Evolutionary conservation across 768 basidiomycete species (phyloP).

Genomic region (Leccinum truebloodii): DNA sequence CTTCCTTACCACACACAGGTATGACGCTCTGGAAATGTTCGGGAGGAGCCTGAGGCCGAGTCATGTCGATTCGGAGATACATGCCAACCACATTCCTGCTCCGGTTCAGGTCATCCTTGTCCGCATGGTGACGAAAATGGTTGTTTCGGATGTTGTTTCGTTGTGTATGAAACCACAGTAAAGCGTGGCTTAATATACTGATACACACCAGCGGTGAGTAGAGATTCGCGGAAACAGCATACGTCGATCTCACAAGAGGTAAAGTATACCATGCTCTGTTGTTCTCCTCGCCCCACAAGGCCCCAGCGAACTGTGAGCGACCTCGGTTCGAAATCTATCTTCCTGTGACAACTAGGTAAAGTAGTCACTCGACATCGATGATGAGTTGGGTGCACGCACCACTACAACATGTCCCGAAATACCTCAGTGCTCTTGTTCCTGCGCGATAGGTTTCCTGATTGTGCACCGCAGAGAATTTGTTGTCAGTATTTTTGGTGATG

Average conservation of each 20-base stretch:
- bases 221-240: slow-evolving; percentile 2
- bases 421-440: slow-evolving; percentile 20
- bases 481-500: not conserved
- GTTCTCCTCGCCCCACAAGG: not conserved
- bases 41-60: too few species aligned
- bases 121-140: too few species aligned
- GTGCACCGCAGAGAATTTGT: not conserved
- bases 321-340: slow-evolving; percentile 9
- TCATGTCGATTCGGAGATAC: too few species aligned
- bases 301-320: slow-evolving; percentile 19
- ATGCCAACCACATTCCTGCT: too few species aligned
- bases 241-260: not conserved
- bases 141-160: not conserved
- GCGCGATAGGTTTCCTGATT: not conserved
- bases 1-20: too few species aligned
- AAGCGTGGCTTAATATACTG: too few species aligned
- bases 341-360: slow-evolving; percentile 11
- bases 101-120: too few species aligned
- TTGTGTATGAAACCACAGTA: slow-evolving; percentile 9
- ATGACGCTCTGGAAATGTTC: too few species aligned
- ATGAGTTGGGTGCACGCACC: slow-evolving; percentile 11
- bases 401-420: slow-evolving; percentile 23
- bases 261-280: slow-evolving; percentile 1
- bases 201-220: slow-evolving; percentile 1
- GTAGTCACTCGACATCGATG: not conserved